Conservation (phyloP, 257 asterid genomes). For the Ocimum tenuiflorum region DNA sequence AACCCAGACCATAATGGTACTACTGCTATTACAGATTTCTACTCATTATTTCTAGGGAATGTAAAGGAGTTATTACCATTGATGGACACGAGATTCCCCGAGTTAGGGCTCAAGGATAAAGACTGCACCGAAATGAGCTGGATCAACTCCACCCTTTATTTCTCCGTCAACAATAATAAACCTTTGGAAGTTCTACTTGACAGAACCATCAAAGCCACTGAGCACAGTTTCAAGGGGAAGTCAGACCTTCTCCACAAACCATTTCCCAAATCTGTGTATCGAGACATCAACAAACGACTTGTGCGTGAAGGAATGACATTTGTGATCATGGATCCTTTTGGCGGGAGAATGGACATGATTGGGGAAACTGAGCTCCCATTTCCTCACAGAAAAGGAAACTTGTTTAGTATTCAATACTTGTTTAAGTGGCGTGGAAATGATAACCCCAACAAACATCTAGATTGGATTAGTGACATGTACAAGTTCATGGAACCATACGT, state of each 20-base stretch:
- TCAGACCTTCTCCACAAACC: constrained; percentile 39
- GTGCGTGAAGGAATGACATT: constrained; percentile 19
- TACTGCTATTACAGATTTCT: constrained; percentile 8
- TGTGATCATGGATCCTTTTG: constrained; percentile 45
- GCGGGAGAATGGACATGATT: constrained; percentile 42
- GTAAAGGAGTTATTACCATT: background rate
- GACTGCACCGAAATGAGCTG: constrained; percentile 16
- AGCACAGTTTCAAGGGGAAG: constrained; percentile 37
- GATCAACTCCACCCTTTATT: background rate
- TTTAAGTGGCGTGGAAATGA: constrained; percentile 32
- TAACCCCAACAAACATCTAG: constrained; percentile 21
- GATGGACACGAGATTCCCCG: background rate
- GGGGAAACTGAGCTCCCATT: constrained; percentile 30
- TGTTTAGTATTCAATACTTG: constrained; percentile 44
- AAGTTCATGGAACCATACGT: constrained; percentile 39
- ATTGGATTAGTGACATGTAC: constrained; percentile 35
- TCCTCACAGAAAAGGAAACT: constrained; percentile 44
- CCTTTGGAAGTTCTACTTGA: background rate
- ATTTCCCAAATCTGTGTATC: constrained; percentile 23
- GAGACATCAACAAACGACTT: constrained; percentile 22
- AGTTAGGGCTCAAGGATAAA: background rate
- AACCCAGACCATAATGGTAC: background rate
- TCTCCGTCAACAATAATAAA: background rate
- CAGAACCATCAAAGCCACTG: background rate
- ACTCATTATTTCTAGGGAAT: constrained; percentile 33